These are phyloP conservation scores for Diaporthe vexans DNA, from an alignment of 2,329 filamentous ascomycete genomes.

Conservation along the genomic window DNA sequence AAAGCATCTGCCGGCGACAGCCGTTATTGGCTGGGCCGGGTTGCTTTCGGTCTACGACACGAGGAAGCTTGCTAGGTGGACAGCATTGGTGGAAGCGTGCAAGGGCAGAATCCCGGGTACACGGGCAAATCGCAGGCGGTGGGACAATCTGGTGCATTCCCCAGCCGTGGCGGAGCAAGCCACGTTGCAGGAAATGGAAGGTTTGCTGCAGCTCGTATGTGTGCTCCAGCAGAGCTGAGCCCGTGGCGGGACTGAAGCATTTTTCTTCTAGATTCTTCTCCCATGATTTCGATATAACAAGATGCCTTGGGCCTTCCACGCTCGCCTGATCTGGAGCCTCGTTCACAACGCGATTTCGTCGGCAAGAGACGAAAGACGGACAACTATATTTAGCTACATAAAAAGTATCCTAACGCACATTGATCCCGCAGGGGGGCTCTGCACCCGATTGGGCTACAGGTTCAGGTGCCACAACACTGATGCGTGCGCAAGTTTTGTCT, in stretches of 20 bases:
- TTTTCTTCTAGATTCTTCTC: not conserved
- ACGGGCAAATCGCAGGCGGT: slow-evolving; percentile 21
- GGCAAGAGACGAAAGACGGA: not conserved
- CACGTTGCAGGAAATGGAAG: slow-evolving; percentile 8
- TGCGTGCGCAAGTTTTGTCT: not conserved
- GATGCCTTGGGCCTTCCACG: not conserved
- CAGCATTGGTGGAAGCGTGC: slow-evolving; percentile 22
- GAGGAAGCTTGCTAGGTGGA: slow-evolving; percentile 12
- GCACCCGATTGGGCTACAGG: not conserved
- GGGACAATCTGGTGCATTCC: not conserved
- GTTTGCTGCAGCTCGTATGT: slow-evolving; percentile 24
- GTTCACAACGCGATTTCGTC: not conserved
- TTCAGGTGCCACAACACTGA: not conserved
- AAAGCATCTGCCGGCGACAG: not conserved
- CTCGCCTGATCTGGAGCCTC: not conserved
- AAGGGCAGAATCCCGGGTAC: slow-evolving; percentile 16
- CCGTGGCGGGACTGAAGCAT: no score
- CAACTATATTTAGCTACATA: not conserved
- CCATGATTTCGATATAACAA: not conserved
- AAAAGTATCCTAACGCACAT: not conserved
- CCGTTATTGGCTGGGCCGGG: slow-evolving; percentile 22
- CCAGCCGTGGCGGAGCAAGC: slow-evolving; percentile 25
- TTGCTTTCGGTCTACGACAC: not conserved
- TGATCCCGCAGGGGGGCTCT: not conserved
- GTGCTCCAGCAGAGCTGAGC: not conserved